Conservation (phyloP, 148 eudicot genomes). For the Heliosperma pusillum region DNA sequence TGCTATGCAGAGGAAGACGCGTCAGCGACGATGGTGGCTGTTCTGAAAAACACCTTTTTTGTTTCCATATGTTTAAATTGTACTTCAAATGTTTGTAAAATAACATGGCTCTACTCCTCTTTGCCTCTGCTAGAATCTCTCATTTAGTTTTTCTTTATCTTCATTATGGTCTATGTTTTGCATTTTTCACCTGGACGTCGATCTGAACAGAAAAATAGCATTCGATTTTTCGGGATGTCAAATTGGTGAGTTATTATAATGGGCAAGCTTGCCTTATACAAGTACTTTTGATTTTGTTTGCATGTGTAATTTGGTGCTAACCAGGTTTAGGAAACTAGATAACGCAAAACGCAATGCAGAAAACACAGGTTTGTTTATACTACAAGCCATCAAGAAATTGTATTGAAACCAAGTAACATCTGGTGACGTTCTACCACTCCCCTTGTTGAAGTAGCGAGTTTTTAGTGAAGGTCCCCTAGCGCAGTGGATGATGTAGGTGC, state of each 20-base stretch:
- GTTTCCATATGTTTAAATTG: too few species aligned
- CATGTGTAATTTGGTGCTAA: background rate
- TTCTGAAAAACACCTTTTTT: slow-evolving; percentile 32
- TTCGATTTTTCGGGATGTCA: background rate
- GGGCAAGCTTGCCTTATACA: background rate
- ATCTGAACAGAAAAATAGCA: background rate
- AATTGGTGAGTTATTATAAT: background rate
- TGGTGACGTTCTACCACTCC: background rate
- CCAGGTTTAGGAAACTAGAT: background rate
- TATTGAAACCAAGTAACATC: background rate
- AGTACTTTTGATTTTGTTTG: background rate
- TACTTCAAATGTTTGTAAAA: background rate
- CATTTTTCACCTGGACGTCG: background rate
- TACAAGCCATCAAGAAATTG: too few species aligned
- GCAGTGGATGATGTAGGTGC: slow-evolving; percentile 41
- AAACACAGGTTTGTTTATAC: too few species aligned
- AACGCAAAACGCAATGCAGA: too few species aligned
- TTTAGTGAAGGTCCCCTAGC: slow-evolving; percentile 17
- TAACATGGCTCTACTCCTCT: background rate
- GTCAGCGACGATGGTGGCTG: slow-evolving; percentile 61
- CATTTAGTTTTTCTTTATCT: background rate
- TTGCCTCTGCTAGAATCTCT: background rate
- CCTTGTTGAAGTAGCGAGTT: background rate
- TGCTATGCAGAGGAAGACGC: slow-evolving; percentile 37
- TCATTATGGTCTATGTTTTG: background rate